phyloP scores from a whole-genome alignment of 805 yeast genomes.

The Komagataella phaffii region DNA sequence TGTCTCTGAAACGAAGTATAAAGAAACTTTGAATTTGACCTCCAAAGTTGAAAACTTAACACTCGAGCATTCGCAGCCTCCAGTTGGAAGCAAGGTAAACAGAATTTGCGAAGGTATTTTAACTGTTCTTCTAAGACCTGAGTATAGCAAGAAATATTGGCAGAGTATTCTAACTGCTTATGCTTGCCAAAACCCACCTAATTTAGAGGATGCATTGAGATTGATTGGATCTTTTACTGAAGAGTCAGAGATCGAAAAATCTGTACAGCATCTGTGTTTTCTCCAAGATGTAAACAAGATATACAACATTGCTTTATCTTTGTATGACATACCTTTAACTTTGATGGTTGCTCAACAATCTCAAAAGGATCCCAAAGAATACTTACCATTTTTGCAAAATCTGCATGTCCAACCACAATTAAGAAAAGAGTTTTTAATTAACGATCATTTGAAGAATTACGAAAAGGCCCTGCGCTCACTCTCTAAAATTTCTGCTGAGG shows the following conservation, averaged over 20 bases:
- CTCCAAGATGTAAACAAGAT: conserved; percentile 78
- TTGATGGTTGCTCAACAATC: conserved; percentile 87
- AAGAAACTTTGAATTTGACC: conserved; percentile 40
- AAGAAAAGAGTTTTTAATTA: conserved; percentile 66
- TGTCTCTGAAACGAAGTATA: conserved; percentile 70
- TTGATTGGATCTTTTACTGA: conserved; percentile 41
- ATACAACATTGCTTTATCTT: conserved; percentile 67
- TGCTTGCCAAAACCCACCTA: conserved; percentile 86
- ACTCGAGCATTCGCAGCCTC: neutral
- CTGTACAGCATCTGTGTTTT: conserved; percentile 79
- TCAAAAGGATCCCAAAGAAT: conserved; percentile 96
- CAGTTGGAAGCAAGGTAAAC: conserved; percentile 39
- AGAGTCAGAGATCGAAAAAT: conserved; percentile 35
- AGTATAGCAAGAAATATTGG: conserved; percentile 41
- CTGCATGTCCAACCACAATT: conserved; percentile 54
- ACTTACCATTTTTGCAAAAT: conserved; percentile 79
- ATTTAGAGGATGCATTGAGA: conserved; percentile 57
- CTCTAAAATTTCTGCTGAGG: conserved; percentile 27
- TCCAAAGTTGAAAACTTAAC: neutral
- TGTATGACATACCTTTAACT: conserved; percentile 73
- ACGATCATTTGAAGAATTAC: conserved; percentile 56
- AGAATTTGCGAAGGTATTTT: conserved; percentile 63
- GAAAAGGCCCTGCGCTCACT: conserved; percentile 61
- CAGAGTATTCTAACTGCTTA: conserved; percentile 82
- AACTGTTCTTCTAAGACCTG: conserved; percentile 35